Evolutionary conservation across 306 rosid species (phyloP), one percentile per base, ranked within the genome.

Genomic region (Cucurbita moschata): DNA sequence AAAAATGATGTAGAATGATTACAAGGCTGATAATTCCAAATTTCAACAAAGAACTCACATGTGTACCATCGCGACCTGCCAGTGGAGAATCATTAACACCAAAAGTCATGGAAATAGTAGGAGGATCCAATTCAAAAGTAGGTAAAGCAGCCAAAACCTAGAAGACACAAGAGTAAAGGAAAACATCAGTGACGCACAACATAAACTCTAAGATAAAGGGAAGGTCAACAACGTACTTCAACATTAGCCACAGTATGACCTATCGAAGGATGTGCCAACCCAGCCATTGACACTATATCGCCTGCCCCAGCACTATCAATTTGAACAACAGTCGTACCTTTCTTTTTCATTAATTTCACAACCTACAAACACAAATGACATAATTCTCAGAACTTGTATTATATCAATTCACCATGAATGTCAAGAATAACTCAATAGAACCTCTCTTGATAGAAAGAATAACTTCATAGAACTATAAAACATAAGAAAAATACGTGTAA

Each of bases 71-170:
- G 81, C 99, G 97, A 53, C 99, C 97, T 55, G 99, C 99, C 78
- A 94, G 86, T 30, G 99, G 99, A 40, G 97, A 91, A 77, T 94
- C 99, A 71, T 94, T 94, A 62, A 94, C 99, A 80, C 96, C 97
- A 85, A 94, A 94, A 50, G 96, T 94, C 99, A 94, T 94, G 74
- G 99, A 94, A 86, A 94, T 94, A 26, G 99, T 94, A 16, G 97
- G 99, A 55, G 99, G 99, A 73, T 94, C 99, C 91, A 94, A 86
- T 77, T 83, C 97, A 83, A 94, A 53, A 39, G 91, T 89, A 64
- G 99, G 99, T 82, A 94, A 85, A 77, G 89, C 86, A 75, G 79
- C 86, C 90, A 85, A 76, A 75, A 86, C 82, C 99, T 94, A 71
- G 58, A 21, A 81, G 38, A 73, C 4, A 60, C 57, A 66, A 58